A percentile compares a stretch with the other conserved stretches of the same genome.
Evolutionary conservation across 345 rosid genomes (phyloP).

Genomic region (Salix viminalis): DNA sequence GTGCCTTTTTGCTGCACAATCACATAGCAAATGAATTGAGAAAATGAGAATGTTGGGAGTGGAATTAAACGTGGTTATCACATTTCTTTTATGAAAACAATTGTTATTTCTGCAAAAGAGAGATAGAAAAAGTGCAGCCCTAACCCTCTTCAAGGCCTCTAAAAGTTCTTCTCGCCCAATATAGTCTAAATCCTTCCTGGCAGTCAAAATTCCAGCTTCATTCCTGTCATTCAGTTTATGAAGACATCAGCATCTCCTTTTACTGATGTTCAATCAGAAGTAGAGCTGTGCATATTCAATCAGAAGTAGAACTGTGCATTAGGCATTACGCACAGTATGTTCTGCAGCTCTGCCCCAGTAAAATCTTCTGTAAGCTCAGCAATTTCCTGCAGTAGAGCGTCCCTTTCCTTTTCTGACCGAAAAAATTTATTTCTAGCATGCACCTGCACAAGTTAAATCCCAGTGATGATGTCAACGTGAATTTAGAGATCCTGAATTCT

Average conservation of each 20-base stretch:
- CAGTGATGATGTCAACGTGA: conserved; percentile 6
- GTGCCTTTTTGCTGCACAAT: conserved; percentile 87
- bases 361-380: conserved; percentile 81
- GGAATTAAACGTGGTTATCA: conserved; percentile 1
- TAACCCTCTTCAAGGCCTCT: conserved; percentile 87
- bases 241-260: conserved; percentile 22
- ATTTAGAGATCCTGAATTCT: conserved; percentile 10
- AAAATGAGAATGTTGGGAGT: conserved; percentile 7
- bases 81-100: neutral
- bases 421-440: conserved; percentile 94
- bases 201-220: conserved; percentile 97
- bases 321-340: conserved; percentile 55
- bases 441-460: conserved; percentile 43
- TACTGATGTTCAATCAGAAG: neutral
- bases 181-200: conserved; percentile 82
- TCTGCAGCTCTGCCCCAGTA: conserved; percentile 97
- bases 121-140: conserved; percentile 11
- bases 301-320: conserved; percentile 3
- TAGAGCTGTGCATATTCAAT: conserved; percentile 3
- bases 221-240: conserved; percentile 48
- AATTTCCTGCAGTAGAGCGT: conserved; percentile 62
- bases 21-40: conserved; percentile 17
- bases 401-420: conserved; percentile 79
- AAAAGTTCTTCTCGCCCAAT: conserved; percentile 88
- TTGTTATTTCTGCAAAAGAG: neutral